A percentile compares a stretch with the other conserved stretches of the same genome.
phyloP scores from a whole-genome alignment of 1,284 basidiomycete genomes.

The Pseudozyma hubeiensis region DNA sequence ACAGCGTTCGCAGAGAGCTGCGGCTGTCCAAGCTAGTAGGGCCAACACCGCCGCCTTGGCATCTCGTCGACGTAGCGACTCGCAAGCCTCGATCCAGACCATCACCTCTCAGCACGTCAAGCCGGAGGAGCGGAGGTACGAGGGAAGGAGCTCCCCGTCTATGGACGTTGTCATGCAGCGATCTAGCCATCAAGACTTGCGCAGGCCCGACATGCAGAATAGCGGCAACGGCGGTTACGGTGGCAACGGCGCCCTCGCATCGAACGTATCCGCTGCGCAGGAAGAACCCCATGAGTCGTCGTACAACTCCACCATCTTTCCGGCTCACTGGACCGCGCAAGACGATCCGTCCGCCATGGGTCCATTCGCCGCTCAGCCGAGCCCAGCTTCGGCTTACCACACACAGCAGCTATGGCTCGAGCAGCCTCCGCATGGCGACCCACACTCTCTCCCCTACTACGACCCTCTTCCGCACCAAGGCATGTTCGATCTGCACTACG shows the following conservation, averaged over 20 bases:
- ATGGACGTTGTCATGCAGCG: constrained; percentile 40
- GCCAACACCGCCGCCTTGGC: constrained; percentile 29
- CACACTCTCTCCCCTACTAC: constrained; percentile 14
- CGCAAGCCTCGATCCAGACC: constrained; percentile 28
- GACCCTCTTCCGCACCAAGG: constrained; percentile 11
- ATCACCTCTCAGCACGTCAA: constrained; percentile 31
- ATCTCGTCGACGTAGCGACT: constrained; percentile 32
- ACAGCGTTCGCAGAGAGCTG: constrained; percentile 42
- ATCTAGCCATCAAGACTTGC: constrained; percentile 28
- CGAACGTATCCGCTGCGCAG: background rate
- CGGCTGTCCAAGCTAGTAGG: constrained; percentile 36
- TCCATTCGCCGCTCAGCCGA: constrained; percentile 1
- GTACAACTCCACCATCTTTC: constrained; percentile 9
- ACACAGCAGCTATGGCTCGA: constrained; percentile 25
- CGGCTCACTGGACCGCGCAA: constrained; percentile 24
- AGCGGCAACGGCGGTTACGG: background rate
- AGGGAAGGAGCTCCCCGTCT: constrained; percentile 22
- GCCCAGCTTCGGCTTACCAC: constrained; percentile 7
- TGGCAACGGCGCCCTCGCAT: background rate
- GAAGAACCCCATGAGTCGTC: background rate
- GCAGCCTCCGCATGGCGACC: constrained; percentile 1
- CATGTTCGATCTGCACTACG: constrained; percentile 32
- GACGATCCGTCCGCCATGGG: constrained; percentile 11
- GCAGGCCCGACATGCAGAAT: constrained; percentile 11
- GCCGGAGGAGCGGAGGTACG: constrained; percentile 15